phyloP scores from a whole-genome alignment of 2,329 filamentous ascomycete species.

The Zalaria sp. region DNA sequence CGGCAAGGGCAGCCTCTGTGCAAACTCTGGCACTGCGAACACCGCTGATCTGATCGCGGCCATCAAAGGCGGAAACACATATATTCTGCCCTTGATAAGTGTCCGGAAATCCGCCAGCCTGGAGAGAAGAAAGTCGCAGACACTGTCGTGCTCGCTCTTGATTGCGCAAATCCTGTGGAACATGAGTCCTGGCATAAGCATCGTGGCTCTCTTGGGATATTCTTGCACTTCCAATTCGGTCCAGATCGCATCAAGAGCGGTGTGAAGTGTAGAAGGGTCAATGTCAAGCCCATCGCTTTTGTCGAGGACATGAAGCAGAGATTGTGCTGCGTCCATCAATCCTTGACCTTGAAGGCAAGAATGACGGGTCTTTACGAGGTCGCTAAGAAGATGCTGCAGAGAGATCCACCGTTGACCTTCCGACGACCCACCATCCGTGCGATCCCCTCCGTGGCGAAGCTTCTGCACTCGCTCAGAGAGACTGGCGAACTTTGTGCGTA shows the following conservation, averaged over 20 bases:
- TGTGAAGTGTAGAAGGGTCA: conserved; percentile 1
- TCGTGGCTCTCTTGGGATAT: conserved; percentile 25
- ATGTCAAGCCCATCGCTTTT: not conserved
- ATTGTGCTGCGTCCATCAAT: conserved; percentile 15
- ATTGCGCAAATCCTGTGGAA: conserved; percentile 20
- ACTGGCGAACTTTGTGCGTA: conserved; percentile 1
- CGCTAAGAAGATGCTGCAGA: conserved; percentile 13
- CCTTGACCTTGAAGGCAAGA: conserved; percentile 16
- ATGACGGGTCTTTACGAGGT: conserved; percentile 15
- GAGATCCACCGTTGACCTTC: conserved; percentile 1
- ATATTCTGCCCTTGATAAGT: conserved; percentile 14
- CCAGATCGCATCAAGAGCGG: conserved; percentile 24
- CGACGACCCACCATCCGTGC: not conserved
- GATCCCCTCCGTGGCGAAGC: not conserved
- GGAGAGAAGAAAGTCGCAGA: conserved; percentile 1
- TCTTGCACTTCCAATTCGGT: conserved; percentile 33
- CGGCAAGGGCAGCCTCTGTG: conserved; percentile 20
- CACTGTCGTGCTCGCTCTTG: conserved; percentile 6
- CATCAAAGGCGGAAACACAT: conserved; percentile 16
- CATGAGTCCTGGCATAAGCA: conserved; percentile 22
- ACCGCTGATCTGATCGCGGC: conserved; percentile 11
- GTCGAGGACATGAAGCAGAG: conserved; percentile 13
- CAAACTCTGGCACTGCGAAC: conserved; percentile 13
- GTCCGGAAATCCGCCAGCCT: conserved; percentile 5
- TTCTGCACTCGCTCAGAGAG: not conserved